Percentiles rank a stretch among this genome's conserved stretches.
These are phyloP conservation scores for Claviceps digitariae DNA, from an alignment of 2,329 filamentous ascomycete genomes.

Conservation along the genomic window DNA sequence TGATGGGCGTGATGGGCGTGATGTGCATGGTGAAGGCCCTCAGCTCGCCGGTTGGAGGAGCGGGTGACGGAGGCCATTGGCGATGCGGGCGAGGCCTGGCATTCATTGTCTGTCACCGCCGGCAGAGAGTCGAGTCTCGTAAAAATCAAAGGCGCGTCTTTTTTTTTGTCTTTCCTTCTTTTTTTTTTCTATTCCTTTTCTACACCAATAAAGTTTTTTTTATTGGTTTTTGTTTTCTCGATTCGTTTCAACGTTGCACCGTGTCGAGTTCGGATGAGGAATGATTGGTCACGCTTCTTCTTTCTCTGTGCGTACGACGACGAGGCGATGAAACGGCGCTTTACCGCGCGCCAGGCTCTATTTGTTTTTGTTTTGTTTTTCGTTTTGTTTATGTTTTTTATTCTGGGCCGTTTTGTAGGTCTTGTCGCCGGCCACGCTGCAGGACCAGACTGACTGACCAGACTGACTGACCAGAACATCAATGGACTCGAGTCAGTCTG, in stretches of 20 bases:
- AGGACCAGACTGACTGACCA: too few species aligned
- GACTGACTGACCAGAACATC: too few species aligned
- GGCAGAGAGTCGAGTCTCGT: conserved; percentile 5
- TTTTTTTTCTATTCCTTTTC: background rate
- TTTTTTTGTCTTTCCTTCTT: background rate
- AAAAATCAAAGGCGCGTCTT: conserved; percentile 3
- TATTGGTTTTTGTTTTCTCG: background rate
- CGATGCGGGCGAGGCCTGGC: conserved; percentile 21
- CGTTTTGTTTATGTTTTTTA: background rate
- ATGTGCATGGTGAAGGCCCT: conserved; percentile 25
- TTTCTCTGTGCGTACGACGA: background rate
- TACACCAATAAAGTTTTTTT: background rate
- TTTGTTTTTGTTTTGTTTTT: background rate
- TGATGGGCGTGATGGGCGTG: conserved; percentile 11
- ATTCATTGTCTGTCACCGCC: conserved; percentile 24
- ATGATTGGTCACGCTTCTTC: background rate
- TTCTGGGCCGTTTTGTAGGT: background rate
- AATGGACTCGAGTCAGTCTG: background rate
- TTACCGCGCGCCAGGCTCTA: background rate
- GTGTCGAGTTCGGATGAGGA: background rate
- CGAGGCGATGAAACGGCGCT: background rate
- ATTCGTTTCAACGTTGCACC: background rate
- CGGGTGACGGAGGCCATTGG: conserved; percentile 40
- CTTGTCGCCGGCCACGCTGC: too few species aligned
- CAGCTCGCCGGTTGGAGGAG: conserved; percentile 36